Conservation (phyloP, 352 stramenopile species). For the Hyaloperonospora brassicae region DNA sequence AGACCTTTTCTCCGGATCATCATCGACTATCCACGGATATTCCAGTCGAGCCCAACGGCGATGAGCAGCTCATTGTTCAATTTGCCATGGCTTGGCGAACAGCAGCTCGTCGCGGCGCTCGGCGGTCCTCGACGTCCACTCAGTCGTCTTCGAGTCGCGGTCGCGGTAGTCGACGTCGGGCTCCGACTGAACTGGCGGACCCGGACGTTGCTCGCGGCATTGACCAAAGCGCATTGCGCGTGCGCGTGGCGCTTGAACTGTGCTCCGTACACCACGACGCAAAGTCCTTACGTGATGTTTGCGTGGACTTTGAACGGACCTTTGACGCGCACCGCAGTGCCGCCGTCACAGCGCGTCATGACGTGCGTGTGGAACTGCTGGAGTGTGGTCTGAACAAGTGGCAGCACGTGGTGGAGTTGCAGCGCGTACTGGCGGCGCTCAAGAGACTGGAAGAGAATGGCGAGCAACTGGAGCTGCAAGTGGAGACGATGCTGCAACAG, state of each 20-base stretch:
- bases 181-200: conserved; percentile 19
- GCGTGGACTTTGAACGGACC: conserved; percentile 7
- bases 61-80: no score
- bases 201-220: conserved; percentile 24
- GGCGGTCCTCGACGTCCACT: background rate
- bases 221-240: conserved; percentile 18
- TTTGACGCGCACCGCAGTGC: conserved; percentile 7
- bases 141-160: background rate
- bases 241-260: conserved; percentile 25
- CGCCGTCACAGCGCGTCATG: background rate
- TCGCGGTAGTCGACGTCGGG: conserved; percentile 6
- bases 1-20: no score
- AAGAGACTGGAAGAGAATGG: conserved; percentile 16
- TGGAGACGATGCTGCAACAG: conserved; percentile 17
- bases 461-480: conserved; percentile 10
- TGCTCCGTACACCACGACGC: conserved; percentile 1
- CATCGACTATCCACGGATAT: no score
- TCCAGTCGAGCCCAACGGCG: no score
- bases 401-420: conserved; percentile 39
- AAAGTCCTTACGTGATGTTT: conserved; percentile 1
- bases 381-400: conserved; percentile 44
- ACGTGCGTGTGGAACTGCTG: conserved; percentile 29
- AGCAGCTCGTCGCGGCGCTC: no score
- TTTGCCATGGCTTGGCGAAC: no score
- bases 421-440: conserved; percentile 31